Evolutionary conservation across 2,329 filamentous ascomycete species (phyloP), one percentile per base, ranked within the genome.

Genomic region (Epichloe scottii): DNA sequence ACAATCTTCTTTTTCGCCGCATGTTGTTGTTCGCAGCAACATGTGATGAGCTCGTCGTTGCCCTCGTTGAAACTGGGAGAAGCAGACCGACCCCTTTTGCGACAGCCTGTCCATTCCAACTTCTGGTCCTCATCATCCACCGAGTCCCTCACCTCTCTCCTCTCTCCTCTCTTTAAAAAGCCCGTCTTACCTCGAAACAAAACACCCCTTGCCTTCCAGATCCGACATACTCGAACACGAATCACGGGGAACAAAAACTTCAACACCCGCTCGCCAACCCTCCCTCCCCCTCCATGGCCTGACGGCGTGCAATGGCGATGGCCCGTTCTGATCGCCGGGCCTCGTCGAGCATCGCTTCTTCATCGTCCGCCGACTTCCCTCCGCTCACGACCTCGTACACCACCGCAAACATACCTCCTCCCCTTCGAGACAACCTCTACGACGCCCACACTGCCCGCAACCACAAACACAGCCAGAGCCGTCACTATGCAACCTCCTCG

Each of bases 261-360:
- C 19, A 39, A 15, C 42, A 45, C 26, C 34, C n/a, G 8, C 10
- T 7, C 26, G 14, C 42, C 37, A n/a, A 19, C 26, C 30, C n/a
- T n/a, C n/a, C 15, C 40, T n/a, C 19, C 40, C 12, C 39, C 53
- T n/a, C 44, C 55, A 59, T 59, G 57, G 57, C 56, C 53, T 57
- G 48, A 47, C 54, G 50, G 54, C 51, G 50, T 49, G 56, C 51
- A 54, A 55, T 57, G 52, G 54, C 56, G 54, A 57, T 51, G 52
- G 54, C 51, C 52, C 55, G 49, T 55, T 52, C 55, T 49, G 51
- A 54, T 55, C 55, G 54, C 51, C 52, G 55, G 57, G 54, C 56
- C 49, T 57, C 55, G 51, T 55, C 54, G 46, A 51, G 42, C 38
- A 53, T 50, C 33, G 41, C 54, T 34, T 52, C 53, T 17, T 39